Evolutionary conservation across 2,329 filamentous ascomycete genomes (phyloP), one percentile per base, ranked within the genome.

Genomic region (Xylaria sp.): DNA sequence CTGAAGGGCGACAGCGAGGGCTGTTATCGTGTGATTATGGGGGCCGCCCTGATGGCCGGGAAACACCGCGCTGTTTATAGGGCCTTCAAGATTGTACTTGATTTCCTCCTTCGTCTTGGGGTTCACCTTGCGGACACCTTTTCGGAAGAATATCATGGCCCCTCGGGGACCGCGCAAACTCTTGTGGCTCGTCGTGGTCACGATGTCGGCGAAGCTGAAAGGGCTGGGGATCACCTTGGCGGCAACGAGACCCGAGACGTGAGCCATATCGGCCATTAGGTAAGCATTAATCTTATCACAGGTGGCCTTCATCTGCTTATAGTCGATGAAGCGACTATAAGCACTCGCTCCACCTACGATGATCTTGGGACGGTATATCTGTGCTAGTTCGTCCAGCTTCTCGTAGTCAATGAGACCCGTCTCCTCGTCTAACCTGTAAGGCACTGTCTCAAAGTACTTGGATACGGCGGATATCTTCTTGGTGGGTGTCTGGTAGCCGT

Each of bases 1-100:
- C 84, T 97, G 97, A 67, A 99, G 87, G 13, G 96, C 96, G 57
- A 99, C 96, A 23, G 96, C 90, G 32, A 99, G 86, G 52, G 96
- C 96, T 41, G 96, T 97, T 80, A 99, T 99, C 75, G 96, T 99
- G 85, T 99, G 96, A 85, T 99, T 99, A 84, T 99, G 96, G 62
- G 96, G 96, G 28, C 96, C 96, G 79, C 96, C 96, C 81, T 99
- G 96, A 82, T 99, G 96, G 65, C 96, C 96, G 18, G 96, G 96
- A 86, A 99, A 99, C 69, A 99, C 96, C 64, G 95, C 97, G 75
- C 90, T 89, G 83, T 99, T 99, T 84, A 99, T 99, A 64, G 94
- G 93, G 32, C 86, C 87, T 81, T 98, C 96, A 48, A 99, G 91
- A 77, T 97, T 91, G 83, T 97, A 99, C 78, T 93, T 82, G 74